Evolutionary conservation across 768 basidiomycete species (phyloP).

Genomic region (Suillus plorans): DNA sequence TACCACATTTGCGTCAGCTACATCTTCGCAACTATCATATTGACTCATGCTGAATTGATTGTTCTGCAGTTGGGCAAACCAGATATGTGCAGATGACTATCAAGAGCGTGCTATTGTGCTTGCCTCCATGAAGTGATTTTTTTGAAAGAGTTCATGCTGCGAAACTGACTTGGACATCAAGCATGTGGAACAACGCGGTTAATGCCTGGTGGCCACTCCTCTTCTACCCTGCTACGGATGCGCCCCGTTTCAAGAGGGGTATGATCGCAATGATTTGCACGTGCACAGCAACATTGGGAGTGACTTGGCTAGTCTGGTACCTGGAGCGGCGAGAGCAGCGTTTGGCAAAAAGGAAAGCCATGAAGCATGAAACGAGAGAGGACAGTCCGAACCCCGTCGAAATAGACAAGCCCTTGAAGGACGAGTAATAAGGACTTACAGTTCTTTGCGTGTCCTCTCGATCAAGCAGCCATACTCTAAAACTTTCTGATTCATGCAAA

Average conservation of each 20-base stretch:
- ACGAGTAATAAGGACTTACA: not conserved
- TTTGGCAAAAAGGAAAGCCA: conserved; percentile 1
- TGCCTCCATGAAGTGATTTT: conserved; percentile 67
- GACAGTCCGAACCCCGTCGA: not conserved
- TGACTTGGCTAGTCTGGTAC: conserved; percentile 57
- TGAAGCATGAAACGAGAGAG: not conserved
- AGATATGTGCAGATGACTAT: conserved; percentile 68
- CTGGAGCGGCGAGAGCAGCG: conserved; percentile 42
- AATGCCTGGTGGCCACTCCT: conserved; percentile 73
- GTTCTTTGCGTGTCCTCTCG: not conserved
- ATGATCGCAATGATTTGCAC: conserved; percentile 69
- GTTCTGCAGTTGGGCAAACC: conserved; percentile 68
- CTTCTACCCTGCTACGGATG: conserved; percentile 73
- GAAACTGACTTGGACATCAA: conserved; percentile 16
- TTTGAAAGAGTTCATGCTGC: too few relatives aligned
- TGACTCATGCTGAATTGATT: not conserved
- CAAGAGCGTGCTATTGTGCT: conserved; percentile 69
- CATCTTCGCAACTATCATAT: not conserved
- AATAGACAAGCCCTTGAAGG: conserved; percentile 3
- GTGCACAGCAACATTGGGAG: conserved; percentile 51
- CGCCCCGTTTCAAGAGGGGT: conserved; percentile 64
- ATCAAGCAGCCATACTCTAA: not conserved
- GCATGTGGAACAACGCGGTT: conserved; percentile 69
- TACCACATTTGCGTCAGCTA: conserved; percentile 65
- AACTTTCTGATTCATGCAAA: conserved; percentile 4